These are phyloP conservation scores for Citrus reticulata DNA, from an alignment of 345 rosid species.

Conservation along the genomic window DNA sequence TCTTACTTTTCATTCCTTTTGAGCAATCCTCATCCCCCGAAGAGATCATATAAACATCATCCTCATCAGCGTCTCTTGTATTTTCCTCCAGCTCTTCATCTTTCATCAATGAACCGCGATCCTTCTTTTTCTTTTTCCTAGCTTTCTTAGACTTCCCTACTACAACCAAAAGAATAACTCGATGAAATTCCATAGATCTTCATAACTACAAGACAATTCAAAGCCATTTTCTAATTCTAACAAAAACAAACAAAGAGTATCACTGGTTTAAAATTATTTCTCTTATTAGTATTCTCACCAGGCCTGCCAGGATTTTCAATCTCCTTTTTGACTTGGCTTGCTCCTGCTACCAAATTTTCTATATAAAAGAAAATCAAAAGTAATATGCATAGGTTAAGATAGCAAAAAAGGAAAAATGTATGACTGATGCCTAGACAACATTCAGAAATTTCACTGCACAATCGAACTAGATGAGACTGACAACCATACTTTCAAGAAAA, in stretches of 20 bases:
- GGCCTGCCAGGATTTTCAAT: background rate
- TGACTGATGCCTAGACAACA: background rate
- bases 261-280: constrained; percentile 5
- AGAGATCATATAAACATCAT: constrained; percentile 24
- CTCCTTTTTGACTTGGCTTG: background rate
- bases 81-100: background rate
- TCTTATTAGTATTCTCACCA: background rate
- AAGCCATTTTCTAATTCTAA: background rate
- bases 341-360: constrained; percentile 7
- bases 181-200: background rate
- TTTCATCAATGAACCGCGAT: constrained; percentile 1
- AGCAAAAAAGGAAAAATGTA: background rate
- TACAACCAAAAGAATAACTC: constrained; percentile 1
- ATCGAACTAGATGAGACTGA: background rate
- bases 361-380: background rate
- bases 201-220: background rate
- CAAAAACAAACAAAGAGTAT: background rate
- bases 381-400: background rate
- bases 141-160: constrained; percentile 35
- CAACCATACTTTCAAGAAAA: background rate
- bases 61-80: constrained; percentile 6
- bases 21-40: constrained; percentile 36
- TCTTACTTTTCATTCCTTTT: constrained; percentile 38
- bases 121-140: constrained; percentile 29
- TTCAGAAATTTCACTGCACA: background rate